Evolutionary conservation across 2,329 filamentous ascomycete genomes (phyloP).

Genomic region (Xylaria arbuscula): DNA sequence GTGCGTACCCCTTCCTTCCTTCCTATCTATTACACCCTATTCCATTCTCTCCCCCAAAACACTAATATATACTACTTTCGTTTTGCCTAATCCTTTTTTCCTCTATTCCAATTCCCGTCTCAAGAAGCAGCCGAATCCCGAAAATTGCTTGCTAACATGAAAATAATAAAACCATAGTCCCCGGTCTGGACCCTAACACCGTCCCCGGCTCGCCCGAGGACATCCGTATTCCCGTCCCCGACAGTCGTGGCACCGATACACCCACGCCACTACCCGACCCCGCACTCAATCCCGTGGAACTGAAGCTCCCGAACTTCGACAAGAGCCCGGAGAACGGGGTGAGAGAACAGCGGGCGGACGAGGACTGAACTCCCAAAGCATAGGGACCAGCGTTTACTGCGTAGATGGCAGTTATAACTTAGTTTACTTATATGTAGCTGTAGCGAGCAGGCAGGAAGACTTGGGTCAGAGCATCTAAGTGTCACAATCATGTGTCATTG

Average conservation of each 20-base stretch:
- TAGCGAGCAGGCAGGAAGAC: background rate
- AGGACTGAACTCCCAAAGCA: constrained; percentile 41
- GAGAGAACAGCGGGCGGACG: constrained; percentile 49
- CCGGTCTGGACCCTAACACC: constrained; percentile 71
- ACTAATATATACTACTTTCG: background rate
- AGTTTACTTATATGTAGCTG: background rate
- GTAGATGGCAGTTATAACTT: background rate
- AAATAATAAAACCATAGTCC: constrained; percentile 57
- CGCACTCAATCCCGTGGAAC: constrained; percentile 60
- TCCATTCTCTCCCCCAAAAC: background rate
- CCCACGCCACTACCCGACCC: constrained; percentile 58
- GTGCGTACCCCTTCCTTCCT: constrained; percentile 20
- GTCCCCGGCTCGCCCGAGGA: constrained; percentile 84
- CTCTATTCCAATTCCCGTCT: background rate
- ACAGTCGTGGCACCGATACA: constrained; percentile 54
- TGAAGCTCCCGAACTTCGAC: constrained; percentile 46
- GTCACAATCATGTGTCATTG: constrained; percentile 2
- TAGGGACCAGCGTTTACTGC: background rate
- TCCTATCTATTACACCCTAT: background rate
- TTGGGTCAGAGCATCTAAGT: background rate
- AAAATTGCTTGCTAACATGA: constrained; percentile 22
- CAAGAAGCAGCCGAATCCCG: background rate
- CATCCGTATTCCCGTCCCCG: constrained; percentile 79
- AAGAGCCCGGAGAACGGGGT: constrained; percentile 48
- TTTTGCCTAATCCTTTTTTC: background rate